Percentiles rank a stretch among this genome's conserved stretches.
Conservation (phyloP, 495 filamentous ascomycete species). For the Lasiosphaeria miniovina region DNA sequence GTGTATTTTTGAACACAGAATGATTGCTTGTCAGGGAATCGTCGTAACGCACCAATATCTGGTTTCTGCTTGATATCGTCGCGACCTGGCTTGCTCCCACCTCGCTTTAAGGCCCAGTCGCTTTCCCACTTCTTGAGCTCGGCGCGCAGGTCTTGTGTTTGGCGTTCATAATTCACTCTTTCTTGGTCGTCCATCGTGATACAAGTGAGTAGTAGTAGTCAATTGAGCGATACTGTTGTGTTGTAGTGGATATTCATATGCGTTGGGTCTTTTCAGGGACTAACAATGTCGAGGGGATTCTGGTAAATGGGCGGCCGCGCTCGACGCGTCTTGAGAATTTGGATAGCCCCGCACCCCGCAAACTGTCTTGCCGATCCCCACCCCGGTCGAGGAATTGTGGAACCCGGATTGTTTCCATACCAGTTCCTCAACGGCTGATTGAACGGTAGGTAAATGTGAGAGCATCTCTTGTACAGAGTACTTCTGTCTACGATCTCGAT, state of each 20-base stretch:
- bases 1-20: background rate
- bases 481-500: too few relatives aligned
- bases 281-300: constrained; percentile 3
- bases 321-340: constrained; percentile 4
- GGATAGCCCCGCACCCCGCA: background rate
- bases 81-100: constrained; percentile 72
- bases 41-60: constrained; percentile 64
- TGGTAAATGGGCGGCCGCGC: constrained; percentile 1
- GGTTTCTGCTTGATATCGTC: constrained; percentile 84
- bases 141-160: constrained; percentile 53
- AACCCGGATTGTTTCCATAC: too few relatives aligned
- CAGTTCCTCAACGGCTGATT: too few relatives aligned
- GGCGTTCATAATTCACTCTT: constrained; percentile 36
- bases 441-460: too few relatives aligned
- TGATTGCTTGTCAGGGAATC: background rate
- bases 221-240: background rate
- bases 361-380: background rate
- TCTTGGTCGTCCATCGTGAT: constrained; percentile 44
- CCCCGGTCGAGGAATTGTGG: too few relatives aligned
- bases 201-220: background rate
- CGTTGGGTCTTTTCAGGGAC: background rate
- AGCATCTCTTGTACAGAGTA: too few relatives aligned
- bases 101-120: constrained; percentile 64
- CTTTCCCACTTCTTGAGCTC: constrained; percentile 89
- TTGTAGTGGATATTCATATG: too few relatives aligned